Evolutionary conservation across 371 early-diverging fungal genomes (phyloP).

Genomic region (Saksenaea oblongispora): DNA sequence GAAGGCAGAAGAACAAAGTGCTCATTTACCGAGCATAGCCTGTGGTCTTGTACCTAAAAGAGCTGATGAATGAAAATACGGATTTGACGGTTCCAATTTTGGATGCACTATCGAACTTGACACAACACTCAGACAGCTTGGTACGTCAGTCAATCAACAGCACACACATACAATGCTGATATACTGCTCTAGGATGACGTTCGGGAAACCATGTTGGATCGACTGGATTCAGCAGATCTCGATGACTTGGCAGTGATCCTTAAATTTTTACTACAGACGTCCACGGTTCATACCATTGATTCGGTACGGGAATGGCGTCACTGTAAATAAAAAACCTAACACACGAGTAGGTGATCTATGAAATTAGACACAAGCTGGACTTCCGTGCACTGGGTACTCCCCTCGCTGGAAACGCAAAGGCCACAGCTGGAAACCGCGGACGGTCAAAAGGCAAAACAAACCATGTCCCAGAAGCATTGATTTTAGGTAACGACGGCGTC

Average conservation of each 20-base stretch:
- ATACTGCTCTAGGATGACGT: conserved; percentile 40
- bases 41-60: conserved; percentile 63
- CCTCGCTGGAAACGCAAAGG: conserved; percentile 12
- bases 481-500: conserved; percentile 40
- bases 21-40: conserved; percentile 23
- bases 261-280: conserved; percentile 72
- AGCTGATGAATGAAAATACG: conserved; percentile 61
- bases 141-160: conserved; percentile 18
- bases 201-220: conserved; percentile 61
- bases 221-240: conserved; percentile 68
- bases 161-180: background rate
- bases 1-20: background rate
- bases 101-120: conserved; percentile 75
- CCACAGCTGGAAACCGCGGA: background rate
- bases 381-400: conserved; percentile 53
- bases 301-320: too few relatives aligned
- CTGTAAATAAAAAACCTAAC: too few relatives aligned
- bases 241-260: conserved; percentile 73
- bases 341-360: conserved; percentile 40
- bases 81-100: conserved; percentile 73
- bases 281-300: conserved; percentile 45
- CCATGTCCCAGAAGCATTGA: conserved; percentile 56
- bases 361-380: conserved; percentile 59
- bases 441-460: conserved; percentile 13
- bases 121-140: conserved; percentile 56